phyloP scores from a whole-genome alignment of 768 basidiomycete species.

The Psilocybe tampanensis region DNA sequence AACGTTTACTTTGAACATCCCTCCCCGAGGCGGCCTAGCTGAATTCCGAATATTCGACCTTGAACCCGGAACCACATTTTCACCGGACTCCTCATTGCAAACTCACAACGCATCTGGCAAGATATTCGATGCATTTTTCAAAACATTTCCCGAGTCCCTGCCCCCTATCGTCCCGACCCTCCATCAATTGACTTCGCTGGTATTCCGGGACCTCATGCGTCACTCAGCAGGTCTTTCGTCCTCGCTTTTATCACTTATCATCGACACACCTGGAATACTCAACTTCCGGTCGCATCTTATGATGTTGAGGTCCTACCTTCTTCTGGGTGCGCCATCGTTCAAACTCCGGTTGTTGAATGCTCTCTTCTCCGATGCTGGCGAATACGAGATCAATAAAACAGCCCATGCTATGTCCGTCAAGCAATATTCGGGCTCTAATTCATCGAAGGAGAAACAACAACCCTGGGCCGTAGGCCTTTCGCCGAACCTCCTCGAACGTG shows the following conservation, averaged over 20 bases:
- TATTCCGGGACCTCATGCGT: conserved; percentile 59
- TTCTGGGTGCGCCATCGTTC: conserved; percentile 75
- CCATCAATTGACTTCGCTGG: conserved; percentile 58
- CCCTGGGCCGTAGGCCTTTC: conserved; percentile 76
- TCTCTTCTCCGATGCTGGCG: conserved; percentile 76
- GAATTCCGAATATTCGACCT: conserved; percentile 64
- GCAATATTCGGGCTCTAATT: conserved; percentile 28
- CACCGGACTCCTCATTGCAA: conserved; percentile 27
- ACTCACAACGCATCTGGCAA: conserved; percentile 26
- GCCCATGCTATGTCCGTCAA: conserved; percentile 37
- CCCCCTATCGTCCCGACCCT: conserved; percentile 70
- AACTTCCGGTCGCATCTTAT: conserved; percentile 68
- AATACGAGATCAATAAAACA: conserved; percentile 40
- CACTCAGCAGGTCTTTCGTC: conserved; percentile 68
- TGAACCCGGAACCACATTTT: conserved; percentile 53
- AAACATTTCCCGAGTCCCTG: conserved; percentile 56
- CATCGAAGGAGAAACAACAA: conserved; percentile 26
- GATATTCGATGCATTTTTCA: conserved; percentile 51
- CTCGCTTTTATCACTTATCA: conserved; percentile 67
- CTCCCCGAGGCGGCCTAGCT: conserved; percentile 34
- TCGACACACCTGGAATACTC: conserved; percentile 64
- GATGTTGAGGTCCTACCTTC: conserved; percentile 74
- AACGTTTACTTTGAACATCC: not conserved
- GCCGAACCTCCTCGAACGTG: conserved; percentile 67
- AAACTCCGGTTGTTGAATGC: conserved; percentile 68